phyloP scores from a whole-genome alignment of 1,284 basidiomycete genomes.

The Ustilago cynodontis region DNA sequence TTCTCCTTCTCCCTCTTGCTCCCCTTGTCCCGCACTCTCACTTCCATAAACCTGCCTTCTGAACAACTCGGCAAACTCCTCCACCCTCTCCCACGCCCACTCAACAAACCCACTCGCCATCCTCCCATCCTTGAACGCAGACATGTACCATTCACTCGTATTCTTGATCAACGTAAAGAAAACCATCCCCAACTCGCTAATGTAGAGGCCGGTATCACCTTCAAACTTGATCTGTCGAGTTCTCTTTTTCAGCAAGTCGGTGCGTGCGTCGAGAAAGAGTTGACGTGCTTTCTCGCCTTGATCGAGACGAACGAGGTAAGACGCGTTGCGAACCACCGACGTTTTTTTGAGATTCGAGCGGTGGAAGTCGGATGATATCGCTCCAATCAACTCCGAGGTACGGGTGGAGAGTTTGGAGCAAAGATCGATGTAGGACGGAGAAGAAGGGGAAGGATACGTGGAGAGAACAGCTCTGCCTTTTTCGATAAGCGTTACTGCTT shows the following conservation, averaged over 20 bases:
- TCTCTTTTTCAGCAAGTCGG: constrained; percentile 80
- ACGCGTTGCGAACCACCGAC: constrained; percentile 79
- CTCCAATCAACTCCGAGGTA: constrained; percentile 74
- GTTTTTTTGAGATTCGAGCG: constrained; percentile 83
- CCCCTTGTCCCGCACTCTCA: no score
- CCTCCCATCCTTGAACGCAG: constrained; percentile 92
- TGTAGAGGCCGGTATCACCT: constrained; percentile 82
- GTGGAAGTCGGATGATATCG: constrained; percentile 81
- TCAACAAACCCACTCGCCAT: constrained; percentile 90
- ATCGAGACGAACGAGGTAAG: constrained; percentile 80
- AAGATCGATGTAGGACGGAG: constrained; percentile 37
- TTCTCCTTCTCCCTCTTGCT: constrained; percentile 31
- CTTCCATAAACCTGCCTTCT: constrained; percentile 85
- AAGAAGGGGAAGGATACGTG: constrained; percentile 72
- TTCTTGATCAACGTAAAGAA: constrained; percentile 91
- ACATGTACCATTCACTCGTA: constrained; percentile 97
- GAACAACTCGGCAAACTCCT: constrained; percentile 86
- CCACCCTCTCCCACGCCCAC: constrained; percentile 90
- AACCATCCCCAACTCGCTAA: constrained; percentile 84
- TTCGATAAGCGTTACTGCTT: constrained; percentile 85
- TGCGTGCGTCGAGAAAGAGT: constrained; percentile 84
- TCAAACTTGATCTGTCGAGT: constrained; percentile 89
- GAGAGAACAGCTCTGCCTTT: constrained; percentile 79
- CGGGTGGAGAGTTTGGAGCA: constrained; percentile 36
- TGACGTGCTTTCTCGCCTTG: constrained; percentile 83